Conservation (phyloP, 2,329 filamentous ascomycete genomes). For the Didymellaceae sp. region DNA sequence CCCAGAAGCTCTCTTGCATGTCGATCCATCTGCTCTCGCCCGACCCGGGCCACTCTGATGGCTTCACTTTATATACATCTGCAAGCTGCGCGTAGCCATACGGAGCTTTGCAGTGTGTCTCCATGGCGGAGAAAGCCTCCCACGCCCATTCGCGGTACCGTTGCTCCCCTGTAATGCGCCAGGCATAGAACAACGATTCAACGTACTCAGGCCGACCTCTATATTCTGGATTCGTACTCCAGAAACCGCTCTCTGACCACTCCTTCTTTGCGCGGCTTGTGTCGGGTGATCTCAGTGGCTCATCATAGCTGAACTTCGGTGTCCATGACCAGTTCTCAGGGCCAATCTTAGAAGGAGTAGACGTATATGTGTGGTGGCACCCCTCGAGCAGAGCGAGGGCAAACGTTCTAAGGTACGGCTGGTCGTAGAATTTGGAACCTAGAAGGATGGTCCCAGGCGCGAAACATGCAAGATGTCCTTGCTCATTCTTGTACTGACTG, state of each 20-base stretch:
- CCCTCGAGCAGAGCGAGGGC: constrained; percentile 51
- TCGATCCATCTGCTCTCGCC: constrained; percentile 43
- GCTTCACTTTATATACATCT: constrained; percentile 42
- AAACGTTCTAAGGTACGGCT: constrained; percentile 43
- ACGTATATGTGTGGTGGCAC: constrained; percentile 48
- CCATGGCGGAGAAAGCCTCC: constrained; percentile 49
- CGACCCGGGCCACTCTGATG: constrained; percentile 25
- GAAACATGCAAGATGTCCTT: constrained; percentile 50
- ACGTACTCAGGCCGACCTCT: constrained; percentile 50
- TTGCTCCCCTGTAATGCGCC: constrained; percentile 49
- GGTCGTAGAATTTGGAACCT: constrained; percentile 43
- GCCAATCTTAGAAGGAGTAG: constrained; percentile 48
- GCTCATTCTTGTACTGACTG: constrained; percentile 47
- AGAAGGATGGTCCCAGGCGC: constrained; percentile 50
- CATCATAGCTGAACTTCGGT: constrained; percentile 45
- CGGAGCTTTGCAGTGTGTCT: constrained; percentile 47
- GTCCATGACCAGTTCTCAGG: constrained; percentile 50
- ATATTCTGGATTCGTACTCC: constrained; percentile 42
- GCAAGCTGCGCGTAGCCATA: constrained; percentile 49
- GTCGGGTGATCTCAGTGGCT: constrained; percentile 37
- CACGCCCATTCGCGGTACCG: constrained; percentile 52
- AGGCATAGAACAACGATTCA: constrained; percentile 51
- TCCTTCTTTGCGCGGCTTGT: constrained; percentile 38
- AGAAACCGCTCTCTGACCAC: constrained; percentile 41
- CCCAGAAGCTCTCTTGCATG: constrained; percentile 50